Evolutionary conservation across 1,284 basidiomycete species (phyloP), one percentile per base, ranked within the genome.

Genomic region (Cutaneotrichosporon spelunceum): DNA sequence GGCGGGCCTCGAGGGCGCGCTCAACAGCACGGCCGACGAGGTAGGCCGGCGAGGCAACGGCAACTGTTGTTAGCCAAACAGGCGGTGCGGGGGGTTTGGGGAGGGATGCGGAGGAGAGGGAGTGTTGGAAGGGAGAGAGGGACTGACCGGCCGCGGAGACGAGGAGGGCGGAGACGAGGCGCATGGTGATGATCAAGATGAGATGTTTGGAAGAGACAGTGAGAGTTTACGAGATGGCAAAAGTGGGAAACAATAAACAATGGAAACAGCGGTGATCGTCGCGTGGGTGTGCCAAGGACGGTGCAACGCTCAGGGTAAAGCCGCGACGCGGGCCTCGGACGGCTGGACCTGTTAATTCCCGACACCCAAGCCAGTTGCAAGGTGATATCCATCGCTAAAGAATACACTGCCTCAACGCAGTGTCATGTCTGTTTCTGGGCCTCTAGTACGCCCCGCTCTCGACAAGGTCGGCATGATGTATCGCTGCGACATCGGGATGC

Each of bases 401-500:
- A n/a, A n/a, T n/a, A n/a, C 36, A 39, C 36, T 33, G 7, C 11
- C 30, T 11, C 30, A 33, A 11, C 30, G 30, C 30, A n/a, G 29
- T 34, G n/a, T 30, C 29, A 29, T 49, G 26, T 27, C 27, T 8
- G 16, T 26, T 52, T 4, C 50, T 19, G 19, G 29, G 48, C 48
- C 29, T n/a, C 48, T 39, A 58, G 27, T 44, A 60, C 24, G 19
- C 19, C n/a, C 26, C 26, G 34, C 59, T 61, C 50, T 33, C 26
- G 5, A 60, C 52, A 8, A 64, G 53, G 16, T 64, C 62, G 13
- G 56, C 2, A 21, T 64, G 59, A 26, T 61, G 53, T 3, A 44
- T 55, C 33, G 52, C 59, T 9, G 64, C 61, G 2, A 66, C 64
- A 29, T 66, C 59, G 8, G 64, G 61, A 24, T 66, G 64, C 4